Percentiles rank a stretch among this genome's conserved stretches.
Evolutionary conservation across 768 basidiomycete species (phyloP).

Genomic region (Leccinum imitatum): DNA sequence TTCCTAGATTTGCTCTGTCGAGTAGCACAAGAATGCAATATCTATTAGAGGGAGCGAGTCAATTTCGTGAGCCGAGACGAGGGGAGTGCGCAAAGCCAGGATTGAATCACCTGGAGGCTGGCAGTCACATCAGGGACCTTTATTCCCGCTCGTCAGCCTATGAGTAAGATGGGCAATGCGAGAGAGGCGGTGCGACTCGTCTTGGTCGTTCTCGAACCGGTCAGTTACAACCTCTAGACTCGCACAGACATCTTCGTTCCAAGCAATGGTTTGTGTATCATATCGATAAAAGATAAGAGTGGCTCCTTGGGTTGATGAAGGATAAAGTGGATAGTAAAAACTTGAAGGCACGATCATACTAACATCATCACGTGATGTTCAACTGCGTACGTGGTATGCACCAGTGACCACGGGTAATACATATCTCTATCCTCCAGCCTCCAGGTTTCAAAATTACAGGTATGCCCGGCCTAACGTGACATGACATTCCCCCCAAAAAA

Average conservation of each 20-base stretch:
- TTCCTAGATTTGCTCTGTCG: neutral
- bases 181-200: neutral
- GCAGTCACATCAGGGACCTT: no score
- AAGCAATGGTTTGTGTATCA: neutral
- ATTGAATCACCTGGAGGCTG: neutral
- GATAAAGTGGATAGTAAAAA: no score
- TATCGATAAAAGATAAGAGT: neutral
- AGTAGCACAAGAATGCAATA: no score
- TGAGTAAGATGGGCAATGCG: neutral
- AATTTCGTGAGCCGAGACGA: neutral
- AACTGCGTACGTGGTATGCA: no score
- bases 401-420: no score
- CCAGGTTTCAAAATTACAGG: neutral
- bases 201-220: neutral
- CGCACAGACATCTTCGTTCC: neutral
- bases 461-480: neutral
- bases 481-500: neutral
- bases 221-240: neutral
- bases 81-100: neutral
- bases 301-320: neutral
- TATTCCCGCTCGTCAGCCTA: no score
- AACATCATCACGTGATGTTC: no score
- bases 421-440: neutral
- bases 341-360: no score
- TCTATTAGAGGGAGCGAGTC: neutral